Base-by-base conservation (phyloP, 768 basidiomycete genomes). In the Pisolithus albus region DNA sequence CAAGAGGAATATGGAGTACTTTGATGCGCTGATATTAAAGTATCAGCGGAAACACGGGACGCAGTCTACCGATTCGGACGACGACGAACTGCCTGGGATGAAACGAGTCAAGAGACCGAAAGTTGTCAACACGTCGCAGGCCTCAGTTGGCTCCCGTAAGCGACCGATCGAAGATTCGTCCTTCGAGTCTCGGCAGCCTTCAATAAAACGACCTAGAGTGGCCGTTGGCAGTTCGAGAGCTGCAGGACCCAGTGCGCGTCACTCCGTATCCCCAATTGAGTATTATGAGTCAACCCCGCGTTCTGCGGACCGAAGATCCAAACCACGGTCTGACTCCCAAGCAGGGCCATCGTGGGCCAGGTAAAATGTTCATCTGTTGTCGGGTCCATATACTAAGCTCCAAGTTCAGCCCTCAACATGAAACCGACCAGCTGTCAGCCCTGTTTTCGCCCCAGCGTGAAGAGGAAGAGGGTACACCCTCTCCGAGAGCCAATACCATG, bases 11-110 rank as follows among this genome's bases (percentile, higher is more conserved):
- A 46, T 68, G 37, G 56, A 32, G 0, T 21, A 56, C 0, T 82
- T 80, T 47, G 73, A 84, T 53, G 24, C 9, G 2, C 47, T 43
- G n/a, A 82, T 84, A 37, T 55, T 46, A 36, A 59, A 41, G 8
- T 76, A 75, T 52, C 74, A 74, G 50, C 49, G 54, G 51, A 70
- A 70, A 49, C 58, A 75, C 7, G 13, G 9, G 24, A 30, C 28
- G 26, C 43, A 8, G 7, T 7, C 43, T 6, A 26, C 16, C 23
- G 15, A 28, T 45, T 24, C 43, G 4, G 19, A 42, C 11, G 41
- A 42, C 11, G 41, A 13, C 6, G 19, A 42, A 42, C 23, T 10
- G 13, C 18, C 11, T 4, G 19, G 10, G 23, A 11, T 7, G 5
- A 34, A 15, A 13, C 19, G 41, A 42, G 23, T 13, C 0, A 42